phyloP scores from a whole-genome alignment of 257 asterid species.

The Nicotiana otophora region DNA sequence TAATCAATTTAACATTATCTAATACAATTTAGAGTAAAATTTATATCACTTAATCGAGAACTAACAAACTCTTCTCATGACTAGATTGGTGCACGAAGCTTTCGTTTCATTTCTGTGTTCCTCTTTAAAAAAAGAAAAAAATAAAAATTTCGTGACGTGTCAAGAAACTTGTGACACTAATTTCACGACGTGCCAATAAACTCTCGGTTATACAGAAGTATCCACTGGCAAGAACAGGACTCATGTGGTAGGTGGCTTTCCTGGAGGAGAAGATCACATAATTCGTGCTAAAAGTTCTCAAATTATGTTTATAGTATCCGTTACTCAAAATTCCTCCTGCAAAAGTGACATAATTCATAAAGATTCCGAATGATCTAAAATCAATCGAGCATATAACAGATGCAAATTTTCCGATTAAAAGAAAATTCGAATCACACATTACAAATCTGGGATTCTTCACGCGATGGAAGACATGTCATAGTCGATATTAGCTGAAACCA shows the following conservation, averaged over 20 bases:
- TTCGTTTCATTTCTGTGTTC: not conserved
- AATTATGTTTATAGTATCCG: not conserved
- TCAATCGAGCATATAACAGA: not conserved
- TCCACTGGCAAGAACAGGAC: not conserved
- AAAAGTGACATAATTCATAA: not conserved
- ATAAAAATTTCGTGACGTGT: not conserved
- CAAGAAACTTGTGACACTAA: no score
- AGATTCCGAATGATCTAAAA: not conserved
- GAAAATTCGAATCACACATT: no score
- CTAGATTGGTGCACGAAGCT: no score
- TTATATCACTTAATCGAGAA: no score
- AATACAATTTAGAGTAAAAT: no score
- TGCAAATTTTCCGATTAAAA: not conserved
- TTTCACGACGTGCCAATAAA: not conserved
- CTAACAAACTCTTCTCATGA: no score
- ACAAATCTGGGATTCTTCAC: no score
- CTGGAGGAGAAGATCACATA: not conserved
- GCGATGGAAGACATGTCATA: no score
- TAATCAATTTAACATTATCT: no score
- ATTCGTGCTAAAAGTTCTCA: not conserved
- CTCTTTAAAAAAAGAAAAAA: not conserved
- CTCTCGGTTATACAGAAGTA: not conserved
- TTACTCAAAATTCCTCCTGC: not conserved
- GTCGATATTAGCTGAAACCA: no score
- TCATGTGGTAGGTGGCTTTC: not conserved